Conservation (phyloP, 1,139 yeast genomes). For the Yamadazyma pseudoaaseri region DNA sequence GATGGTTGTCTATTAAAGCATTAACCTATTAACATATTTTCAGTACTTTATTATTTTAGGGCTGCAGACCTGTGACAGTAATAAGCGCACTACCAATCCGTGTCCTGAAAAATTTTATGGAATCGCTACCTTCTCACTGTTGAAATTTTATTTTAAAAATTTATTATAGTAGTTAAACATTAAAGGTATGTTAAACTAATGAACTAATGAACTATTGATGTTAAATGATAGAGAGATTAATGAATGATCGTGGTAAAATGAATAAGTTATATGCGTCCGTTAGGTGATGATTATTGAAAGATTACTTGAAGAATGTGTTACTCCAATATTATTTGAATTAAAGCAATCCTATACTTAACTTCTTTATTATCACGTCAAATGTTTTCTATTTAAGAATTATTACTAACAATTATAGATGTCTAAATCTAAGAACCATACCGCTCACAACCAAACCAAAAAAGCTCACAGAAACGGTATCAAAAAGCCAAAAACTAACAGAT, state of each 20-base stretch:
- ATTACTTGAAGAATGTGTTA: no score
- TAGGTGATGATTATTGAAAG: no score
- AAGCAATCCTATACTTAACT: no score
- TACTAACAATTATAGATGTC: constrained; percentile 53
- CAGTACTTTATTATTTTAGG: constrained; percentile 6
- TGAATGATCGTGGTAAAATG: no score
- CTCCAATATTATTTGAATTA: no score
- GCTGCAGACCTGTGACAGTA: constrained; percentile 12
- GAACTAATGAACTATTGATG: no score
- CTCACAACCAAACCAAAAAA: constrained; percentile 99
- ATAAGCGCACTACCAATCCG: constrained; percentile 3
- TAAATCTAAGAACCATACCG: constrained; percentile 99
- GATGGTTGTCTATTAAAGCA: no score
- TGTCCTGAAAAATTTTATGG: constrained; percentile 9
- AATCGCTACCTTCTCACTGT: constrained; percentile 3
- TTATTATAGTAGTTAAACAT: constrained; percentile 8
- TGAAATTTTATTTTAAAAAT: constrained; percentile 9
- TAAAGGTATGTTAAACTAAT: constrained; percentile 11
- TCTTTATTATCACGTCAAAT: no score
- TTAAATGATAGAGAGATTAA: no score
- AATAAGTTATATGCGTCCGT: no score
- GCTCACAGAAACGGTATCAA: constrained; percentile 99
- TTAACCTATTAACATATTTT: background rate
- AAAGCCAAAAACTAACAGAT: constrained; percentile 97
- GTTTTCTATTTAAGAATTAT: no score